Base-by-base conservation (phyloP, 1,284 basidiomycete species). In the Taiwanofungus camphoratus region DNA sequence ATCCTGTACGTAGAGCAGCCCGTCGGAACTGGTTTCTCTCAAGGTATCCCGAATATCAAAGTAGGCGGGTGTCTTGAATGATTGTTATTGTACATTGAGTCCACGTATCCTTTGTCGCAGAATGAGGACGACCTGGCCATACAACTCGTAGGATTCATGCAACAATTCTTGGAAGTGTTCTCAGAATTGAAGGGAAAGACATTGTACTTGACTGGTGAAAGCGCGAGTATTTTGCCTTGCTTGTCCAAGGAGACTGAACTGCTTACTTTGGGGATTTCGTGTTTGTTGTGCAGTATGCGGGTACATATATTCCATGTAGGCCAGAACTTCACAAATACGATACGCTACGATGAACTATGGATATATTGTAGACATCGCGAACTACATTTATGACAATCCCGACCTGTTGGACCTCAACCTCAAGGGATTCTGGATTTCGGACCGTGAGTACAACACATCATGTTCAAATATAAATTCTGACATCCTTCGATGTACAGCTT, bases 1-100 rank as follows among this genome's bases (percentile, higher is more conserved):
- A 66, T 90, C n/a, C 64, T 91, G 12, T 92, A 76, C 71, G 74
- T 92, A 5, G 88, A 93, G 55, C 90, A 92, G 53, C 90, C 90
- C 0, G 79, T 90, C 20, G 84, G 86, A 5, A 89, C 86, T 0
- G 90, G 90, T 1, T 92, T 83, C 58, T 83, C 83, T 1, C 79
- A 81, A 51, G 90, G 90, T 4, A 71, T 54, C 6, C 83, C 85
- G 1, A 76, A 81, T 46, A 81, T 82, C 45, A 67, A 54, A 44
- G 81, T 81, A 48, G 23, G 62, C 49, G 31, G 6, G 31, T 18
- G 7, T 12, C 16, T 12, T 36, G 26, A 19, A 20, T 46, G 38
- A 24, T 30, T 12, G n/a, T 38, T 21, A 1, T 2, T n/a, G n/a
- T n/a, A n/a, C n/a, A n/a, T n/a, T n/a, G n/a, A 39, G 59, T 61